phyloP scores from a whole-genome alignment of 2,329 filamentous ascomycete genomes.

The Penicillium sp. region DNA sequence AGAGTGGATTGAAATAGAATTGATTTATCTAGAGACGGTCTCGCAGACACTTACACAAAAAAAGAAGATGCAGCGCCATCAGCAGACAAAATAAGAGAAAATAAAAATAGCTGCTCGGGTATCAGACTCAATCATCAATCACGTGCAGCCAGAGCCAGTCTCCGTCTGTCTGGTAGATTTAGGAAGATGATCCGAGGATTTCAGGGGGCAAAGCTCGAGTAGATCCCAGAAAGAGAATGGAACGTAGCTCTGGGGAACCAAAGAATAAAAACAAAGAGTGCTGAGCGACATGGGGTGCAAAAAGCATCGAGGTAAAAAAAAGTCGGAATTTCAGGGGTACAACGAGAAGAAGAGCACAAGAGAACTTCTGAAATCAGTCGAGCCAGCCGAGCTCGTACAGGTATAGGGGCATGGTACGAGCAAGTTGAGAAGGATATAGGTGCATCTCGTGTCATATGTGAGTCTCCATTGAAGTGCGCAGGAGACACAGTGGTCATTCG shows the following conservation, averaged over 20 bases:
- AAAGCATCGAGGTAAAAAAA: too few relatives aligned
- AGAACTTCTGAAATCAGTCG: neutral
- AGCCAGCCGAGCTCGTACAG: too few relatives aligned
- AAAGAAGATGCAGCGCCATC: neutral
- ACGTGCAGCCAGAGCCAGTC: constrained; percentile 3
- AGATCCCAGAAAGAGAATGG: neutral
- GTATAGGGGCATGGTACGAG: neutral
- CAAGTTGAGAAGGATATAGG: constrained; percentile 3
- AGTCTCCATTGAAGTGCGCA: too few relatives aligned
- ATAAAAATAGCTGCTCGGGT: constrained; percentile 6
- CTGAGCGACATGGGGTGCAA: too few relatives aligned
- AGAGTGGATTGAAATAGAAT: neutral
- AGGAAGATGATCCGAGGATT: neutral
- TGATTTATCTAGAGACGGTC: constrained; percentile 8
- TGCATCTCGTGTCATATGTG: too few relatives aligned
- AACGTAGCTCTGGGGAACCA: neutral
- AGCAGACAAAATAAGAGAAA: neutral
- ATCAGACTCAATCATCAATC: constrained; percentile 12
- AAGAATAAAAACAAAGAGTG: neutral
- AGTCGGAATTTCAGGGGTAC: neutral
- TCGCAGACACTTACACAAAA: neutral
- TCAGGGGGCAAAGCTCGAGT: too few relatives aligned
- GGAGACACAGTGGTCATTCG: constrained; percentile 10
- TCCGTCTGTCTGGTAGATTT: neutral
- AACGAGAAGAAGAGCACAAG: neutral